Base-by-base conservation (phyloP, 2,329 filamentous ascomycete genomes). In the Fusarium chuoi region DNA sequence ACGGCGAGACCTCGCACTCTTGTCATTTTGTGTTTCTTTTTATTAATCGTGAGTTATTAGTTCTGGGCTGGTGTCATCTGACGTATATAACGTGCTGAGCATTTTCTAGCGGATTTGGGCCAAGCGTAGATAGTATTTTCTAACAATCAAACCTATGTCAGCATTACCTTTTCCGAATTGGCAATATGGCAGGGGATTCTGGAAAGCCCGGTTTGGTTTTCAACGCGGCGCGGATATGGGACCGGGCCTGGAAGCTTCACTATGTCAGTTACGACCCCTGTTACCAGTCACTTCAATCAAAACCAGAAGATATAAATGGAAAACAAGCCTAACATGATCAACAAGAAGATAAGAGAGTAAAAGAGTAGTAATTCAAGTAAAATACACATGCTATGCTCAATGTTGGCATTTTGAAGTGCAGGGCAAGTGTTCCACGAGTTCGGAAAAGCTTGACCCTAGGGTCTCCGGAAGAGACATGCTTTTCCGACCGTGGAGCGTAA, bases 131-230 rank as follows among this genome's bases (percentile, higher is more conserved):
- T n/a, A 15, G 46, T 6, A 28, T 49, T 18, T 49, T 49, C 15
- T 49, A 49, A 22, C 28, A 49, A 13, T 33, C 22, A 8, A 49
- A 33, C 12, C 15, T 49, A 18, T 28, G 46, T 49, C 5, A 33
- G 46, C 1, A 15, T 18, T 30, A 4, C 1, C 46, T 15, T 0
- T 6, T 17, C 0, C 14, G 8, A 8, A n/a, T 17, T 30, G 1
- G 4, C 14, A 8, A 26, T 12, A 17, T 30, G 15, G 46, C 46
- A 33, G 28, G 46, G 28, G 46, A 33, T 33, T n/a, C 22, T 49
- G 22, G 28, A 49, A 18, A 33, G 46, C 46, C 22, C 22, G 33
- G 15, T 33, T 49, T 7, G 22, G 46, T 6, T 15, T 49, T 0
- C 28, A 49, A 18, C 28, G 28, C 1, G 46, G 33, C 22, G 10